Conservation (phyloP, 2,329 filamentous ascomycete genomes). For the Colletotrichum echinochloae region DNA sequence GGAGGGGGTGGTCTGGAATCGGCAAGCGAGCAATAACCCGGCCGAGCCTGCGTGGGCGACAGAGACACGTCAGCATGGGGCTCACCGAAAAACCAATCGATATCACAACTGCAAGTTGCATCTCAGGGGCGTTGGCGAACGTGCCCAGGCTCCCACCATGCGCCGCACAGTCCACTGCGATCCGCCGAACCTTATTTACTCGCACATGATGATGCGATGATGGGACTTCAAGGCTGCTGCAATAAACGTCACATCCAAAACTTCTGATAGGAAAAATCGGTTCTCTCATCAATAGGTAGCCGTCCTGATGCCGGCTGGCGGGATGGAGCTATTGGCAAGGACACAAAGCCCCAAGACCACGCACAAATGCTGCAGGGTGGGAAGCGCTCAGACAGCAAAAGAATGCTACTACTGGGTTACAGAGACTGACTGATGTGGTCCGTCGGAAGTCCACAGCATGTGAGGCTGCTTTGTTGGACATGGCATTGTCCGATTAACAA, state of each 20-base stretch:
- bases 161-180: background rate
- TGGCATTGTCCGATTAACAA: conserved; percentile 22
- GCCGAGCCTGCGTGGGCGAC: conserved; percentile 5
- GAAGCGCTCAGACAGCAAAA: background rate
- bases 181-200: conserved; percentile 2
- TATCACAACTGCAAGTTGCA: background rate
- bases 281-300: background rate
- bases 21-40: background rate
- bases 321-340: background rate
- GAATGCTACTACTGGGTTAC: background rate
- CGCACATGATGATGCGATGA: background rate
- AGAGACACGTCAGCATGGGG: background rate
- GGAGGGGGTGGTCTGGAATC: background rate
- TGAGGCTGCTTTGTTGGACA: conserved; percentile 4
- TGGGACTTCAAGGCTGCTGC: background rate
- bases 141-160: background rate
- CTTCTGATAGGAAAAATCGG: background rate
- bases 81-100: background rate
- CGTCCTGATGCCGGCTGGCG: background rate
- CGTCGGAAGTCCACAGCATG: background rate
- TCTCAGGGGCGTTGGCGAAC: too few species aligned
- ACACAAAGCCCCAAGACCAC: conserved; percentile 12
- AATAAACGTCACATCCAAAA: background rate
- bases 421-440: background rate
- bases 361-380: background rate